Base-by-base conservation (phyloP, 2,329 filamentous ascomycete species). In the Cadophora sp. region DNA sequence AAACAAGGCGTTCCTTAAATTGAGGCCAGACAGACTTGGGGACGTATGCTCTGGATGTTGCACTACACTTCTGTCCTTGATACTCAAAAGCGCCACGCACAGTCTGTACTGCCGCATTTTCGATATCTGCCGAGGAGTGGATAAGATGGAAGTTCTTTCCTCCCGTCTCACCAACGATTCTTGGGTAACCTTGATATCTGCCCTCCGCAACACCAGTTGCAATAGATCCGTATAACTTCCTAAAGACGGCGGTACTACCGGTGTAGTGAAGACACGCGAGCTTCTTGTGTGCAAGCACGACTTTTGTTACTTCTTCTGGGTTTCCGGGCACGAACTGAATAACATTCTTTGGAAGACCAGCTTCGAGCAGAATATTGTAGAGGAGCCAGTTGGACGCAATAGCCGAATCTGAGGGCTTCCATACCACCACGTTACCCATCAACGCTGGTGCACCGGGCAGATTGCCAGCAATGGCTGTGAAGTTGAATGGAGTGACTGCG, bases 231-330 rank as follows among this genome's bases (percentile, higher is more conserved):
- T 97, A 97, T 14, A 98, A 85, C 77, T 89, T 89, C 70, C 93
- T 91, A 89, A 98, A 97, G 34, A 98, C 92, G 61, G 89, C 89
- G 0, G 95, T 97, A 83, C 92, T 96, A 69, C 95, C 95, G 0
- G 94, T 98, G 84, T 94, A 98, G 84, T 97, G 94, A 26, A 98
- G 88, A n/a, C 92, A 91, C 9, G 94, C 91, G 75, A 98, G 96
- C 68, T 97, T 85, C 73, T 84, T 88, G 83, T 96, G 93, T 63
- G 85, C 85, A 55, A 97, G 86, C 11, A 92, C 91, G 43, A 87
- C 86, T 78, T 90, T 89, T 67, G 94, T 97, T 68, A 97, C 88
- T 79, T 93, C 89, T 67, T 91, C 92, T 3, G 95, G 92, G 77
- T 97, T 90, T 66, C 95, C 95, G 3, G 94, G 94, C 12, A 97